These are phyloP conservation scores for Cercophora sp. DNA, from an alignment of 495 filamentous ascomycete genomes.

Conservation along the genomic window DNA sequence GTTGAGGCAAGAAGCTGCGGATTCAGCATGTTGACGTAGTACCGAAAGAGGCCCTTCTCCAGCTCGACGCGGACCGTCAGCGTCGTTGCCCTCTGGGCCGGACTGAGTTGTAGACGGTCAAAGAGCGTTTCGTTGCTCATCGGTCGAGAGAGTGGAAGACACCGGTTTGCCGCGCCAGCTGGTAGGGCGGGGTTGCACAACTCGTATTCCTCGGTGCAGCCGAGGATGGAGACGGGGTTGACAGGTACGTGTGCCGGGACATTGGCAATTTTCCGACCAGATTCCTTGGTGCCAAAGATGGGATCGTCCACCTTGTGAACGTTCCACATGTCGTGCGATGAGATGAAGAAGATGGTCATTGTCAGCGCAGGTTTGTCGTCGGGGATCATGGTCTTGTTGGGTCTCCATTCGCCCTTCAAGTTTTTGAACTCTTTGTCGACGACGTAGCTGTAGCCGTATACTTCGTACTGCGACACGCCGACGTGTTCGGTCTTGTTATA, in stretches of 20 bases:
- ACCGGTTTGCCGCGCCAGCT: background rate
- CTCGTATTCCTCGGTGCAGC: constrained; percentile 1
- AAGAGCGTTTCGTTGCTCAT: background rate
- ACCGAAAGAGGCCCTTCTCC: background rate
- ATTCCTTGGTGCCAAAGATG: background rate
- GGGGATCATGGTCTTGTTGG: background rate
- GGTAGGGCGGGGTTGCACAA: background rate
- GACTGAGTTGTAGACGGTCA: background rate
- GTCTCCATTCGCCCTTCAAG: background rate
- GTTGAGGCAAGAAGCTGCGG: background rate
- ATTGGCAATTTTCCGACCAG: background rate
- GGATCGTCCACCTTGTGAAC: background rate
- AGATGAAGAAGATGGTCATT: background rate
- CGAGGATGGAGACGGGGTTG: background rate
- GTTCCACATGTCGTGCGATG: background rate
- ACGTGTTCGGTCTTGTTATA: background rate
- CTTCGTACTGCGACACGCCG: background rate
- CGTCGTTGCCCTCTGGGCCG: background rate
- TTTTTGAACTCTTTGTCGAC: background rate
- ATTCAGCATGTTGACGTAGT: background rate
- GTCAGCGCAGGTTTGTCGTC: background rate
- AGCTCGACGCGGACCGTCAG: background rate
- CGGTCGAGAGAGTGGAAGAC: background rate
- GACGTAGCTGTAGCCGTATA: background rate
- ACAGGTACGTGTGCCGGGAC: background rate